Base-by-base conservation (phyloP, 2,329 filamentous ascomycete species). In the Chrysoporthe puriensis region DNA sequence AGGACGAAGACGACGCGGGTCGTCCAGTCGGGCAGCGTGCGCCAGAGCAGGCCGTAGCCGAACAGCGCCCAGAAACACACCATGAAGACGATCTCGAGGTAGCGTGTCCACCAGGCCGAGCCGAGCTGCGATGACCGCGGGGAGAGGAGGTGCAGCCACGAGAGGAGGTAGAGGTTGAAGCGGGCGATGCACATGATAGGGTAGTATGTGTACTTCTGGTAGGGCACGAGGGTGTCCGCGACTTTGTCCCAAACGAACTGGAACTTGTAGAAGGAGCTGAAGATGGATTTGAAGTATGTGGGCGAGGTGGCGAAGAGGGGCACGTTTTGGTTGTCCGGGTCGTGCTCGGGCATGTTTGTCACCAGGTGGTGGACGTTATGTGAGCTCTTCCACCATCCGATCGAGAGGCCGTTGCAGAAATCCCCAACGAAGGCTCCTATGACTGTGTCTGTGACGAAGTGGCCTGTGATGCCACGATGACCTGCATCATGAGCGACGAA, bases 121-220 rank as follows among this genome's bases (percentile, higher is more conserved):
- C 86, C 87, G 66, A 89, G 88, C 44, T 80, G 81, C 0, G 85
- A 83, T 0, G 85, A 86, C 74, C 82, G 81, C 48, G 80, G 80
- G 5, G 84, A 83, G 42, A 91, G 77, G 11, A 92, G 84, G 74
- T 91, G 89, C 18, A 84, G 78, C 88, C 88, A 91, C 4, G 87
- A 89, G 13, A 91, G 83, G 21, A 88, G 77, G 77, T 91, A 92
- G 1, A 92, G 84, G 75, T 92, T 92, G 85, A 92, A 92, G 69
- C 90, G 88, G 3, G 88, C 90, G 65, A 92, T 81, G 69, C 81
- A 82, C 80, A 92, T 87, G 73, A 90, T 77, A 1, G 89, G 87
- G 75, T 92, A 92, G 80, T 92, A 92, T 0, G 88, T 86, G 77
- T 86, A 91, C 64, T 86, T 80, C 75, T 92, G 90, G 74, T 84